phyloP scores from a whole-genome alignment of 2,329 filamentous ascomycete genomes.

The Lasiodiplodia sp. region DNA sequence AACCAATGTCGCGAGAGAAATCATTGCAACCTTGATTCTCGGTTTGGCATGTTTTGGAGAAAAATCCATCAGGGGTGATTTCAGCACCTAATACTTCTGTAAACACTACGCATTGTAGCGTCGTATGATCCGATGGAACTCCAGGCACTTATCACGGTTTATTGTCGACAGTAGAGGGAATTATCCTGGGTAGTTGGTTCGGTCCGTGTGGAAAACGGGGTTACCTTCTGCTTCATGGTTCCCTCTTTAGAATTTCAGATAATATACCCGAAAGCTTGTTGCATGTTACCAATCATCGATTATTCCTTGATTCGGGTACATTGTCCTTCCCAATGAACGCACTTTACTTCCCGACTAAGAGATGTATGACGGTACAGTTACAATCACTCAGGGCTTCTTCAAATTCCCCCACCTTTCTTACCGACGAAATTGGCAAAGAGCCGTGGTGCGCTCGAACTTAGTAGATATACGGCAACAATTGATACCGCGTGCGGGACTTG shows the following conservation, averaged over 20 bases:
- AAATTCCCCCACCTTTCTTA: background rate
- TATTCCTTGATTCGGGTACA: background rate
- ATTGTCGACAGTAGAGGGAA: too few species aligned
- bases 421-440: background rate
- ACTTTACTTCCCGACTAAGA: background rate
- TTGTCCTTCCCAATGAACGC: background rate
- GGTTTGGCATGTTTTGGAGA: too few species aligned
- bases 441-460: slow-evolving; percentile 19
- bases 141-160: background rate
- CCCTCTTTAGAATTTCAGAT: too few species aligned
- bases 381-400: background rate
- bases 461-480: slow-evolving; percentile 45
- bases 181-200: too few species aligned
- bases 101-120: background rate
- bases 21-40: too few species aligned
- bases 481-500: slow-evolving; percentile 50
- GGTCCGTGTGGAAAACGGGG: too few species aligned
- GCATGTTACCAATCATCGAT: too few species aligned
- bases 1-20: too few species aligned
- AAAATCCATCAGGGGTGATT: too few species aligned
- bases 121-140: background rate
- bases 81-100: too few species aligned
- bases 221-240: too few species aligned
- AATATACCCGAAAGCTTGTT: too few species aligned
- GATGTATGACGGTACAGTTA: background rate